These are phyloP conservation scores for Mucor mucedo DNA, from an alignment of 371 early-diverging fungal genomes.

Conservation along the genomic window DNA sequence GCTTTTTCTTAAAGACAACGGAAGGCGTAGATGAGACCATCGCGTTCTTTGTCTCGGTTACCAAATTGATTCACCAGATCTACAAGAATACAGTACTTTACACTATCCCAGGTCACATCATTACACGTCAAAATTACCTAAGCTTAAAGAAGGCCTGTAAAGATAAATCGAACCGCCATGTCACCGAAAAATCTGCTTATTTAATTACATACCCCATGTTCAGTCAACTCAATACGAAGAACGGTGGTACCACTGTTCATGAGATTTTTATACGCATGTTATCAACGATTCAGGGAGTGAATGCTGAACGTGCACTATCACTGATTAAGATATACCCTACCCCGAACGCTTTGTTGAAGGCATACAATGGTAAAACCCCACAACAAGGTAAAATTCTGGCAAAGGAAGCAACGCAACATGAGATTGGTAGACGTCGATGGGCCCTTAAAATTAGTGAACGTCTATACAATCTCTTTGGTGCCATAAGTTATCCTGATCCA, in stretches of 20 bases:
- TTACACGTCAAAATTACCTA: conserved; percentile 58
- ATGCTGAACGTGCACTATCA: conserved; percentile 80
- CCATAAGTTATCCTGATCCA: conserved; percentile 11
- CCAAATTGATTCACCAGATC: conserved; percentile 53
- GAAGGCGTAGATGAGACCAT: conserved; percentile 75
- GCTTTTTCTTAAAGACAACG: conserved; percentile 81
- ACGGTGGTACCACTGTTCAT: conserved; percentile 61
- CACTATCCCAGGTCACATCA: conserved; percentile 60
- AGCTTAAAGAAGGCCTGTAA: conserved; percentile 47
- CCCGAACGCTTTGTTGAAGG: conserved; percentile 55
- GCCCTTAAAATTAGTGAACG: conserved; percentile 53
- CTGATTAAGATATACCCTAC: conserved; percentile 77
- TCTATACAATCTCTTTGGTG: conserved; percentile 67
- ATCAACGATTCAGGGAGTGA: conserved; percentile 81
- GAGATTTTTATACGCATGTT: conserved; percentile 83
- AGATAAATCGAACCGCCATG: background rate
- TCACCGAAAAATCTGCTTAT: conserved; percentile 23
- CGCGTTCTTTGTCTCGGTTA: conserved; percentile 69
- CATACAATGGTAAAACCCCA: conserved; percentile 36
- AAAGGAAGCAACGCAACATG: conserved; percentile 39
- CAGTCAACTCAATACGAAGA: conserved; percentile 71
- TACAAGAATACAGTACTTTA: conserved; percentile 56
- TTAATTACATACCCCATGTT: conserved; percentile 68
- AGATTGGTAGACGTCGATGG: conserved; percentile 57
- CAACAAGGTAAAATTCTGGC: conserved; percentile 41